phyloP scores from a whole-genome alignment of 2,329 filamentous ascomycete species.

The Aspergillus glaucus region DNA sequence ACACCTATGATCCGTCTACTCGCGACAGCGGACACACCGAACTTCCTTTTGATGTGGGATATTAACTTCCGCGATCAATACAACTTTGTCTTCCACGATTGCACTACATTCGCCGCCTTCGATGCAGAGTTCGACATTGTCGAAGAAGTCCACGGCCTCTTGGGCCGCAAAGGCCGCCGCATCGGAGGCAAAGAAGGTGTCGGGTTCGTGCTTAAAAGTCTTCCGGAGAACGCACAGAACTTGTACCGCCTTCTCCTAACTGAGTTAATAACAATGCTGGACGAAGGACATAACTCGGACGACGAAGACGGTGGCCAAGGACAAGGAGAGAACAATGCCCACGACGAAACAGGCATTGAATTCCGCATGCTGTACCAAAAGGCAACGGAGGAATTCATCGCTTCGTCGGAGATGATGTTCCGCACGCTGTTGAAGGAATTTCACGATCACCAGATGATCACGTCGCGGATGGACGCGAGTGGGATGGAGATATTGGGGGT shows the following conservation, averaged over 20 bases:
- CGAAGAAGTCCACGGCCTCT: slow-evolving; percentile 80
- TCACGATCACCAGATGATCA: slow-evolving; percentile 96
- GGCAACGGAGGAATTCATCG: slow-evolving; percentile 93
- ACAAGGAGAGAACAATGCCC: slow-evolving; percentile 10
- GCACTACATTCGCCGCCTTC: slow-evolving; percentile 78
- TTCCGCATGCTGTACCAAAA: slow-evolving; percentile 91
- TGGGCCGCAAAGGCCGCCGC: slow-evolving; percentile 72
- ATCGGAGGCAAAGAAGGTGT: slow-evolving; percentile 88
- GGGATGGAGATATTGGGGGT: slow-evolving; percentile 81
- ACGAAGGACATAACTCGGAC: slow-evolving; percentile 43
- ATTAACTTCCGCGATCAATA: slow-evolving; percentile 73
- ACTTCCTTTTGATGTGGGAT: slow-evolving; percentile 85
- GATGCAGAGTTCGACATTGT: slow-evolving; percentile 72
- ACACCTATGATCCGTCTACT: slow-evolving; percentile 67
- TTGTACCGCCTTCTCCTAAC: slow-evolving; percentile 78
- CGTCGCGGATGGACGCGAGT: slow-evolving; percentile 74
- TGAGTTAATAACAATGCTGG: slow-evolving; percentile 69
- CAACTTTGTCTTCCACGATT: slow-evolving; percentile 87
- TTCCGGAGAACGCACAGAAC: slow-evolving; percentile 86
- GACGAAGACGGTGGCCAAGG: slow-evolving; percentile 42
- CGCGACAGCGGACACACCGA: slow-evolving; percentile 79
- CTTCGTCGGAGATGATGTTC: slow-evolving; percentile 93
- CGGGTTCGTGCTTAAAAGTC: slow-evolving; percentile 77
- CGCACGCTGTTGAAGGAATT: slow-evolving; percentile 93
- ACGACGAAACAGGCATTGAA: slow-evolving; percentile 62